Evolutionary conservation across 2,329 filamentous ascomycete genomes (phyloP), one percentile per base, ranked within the genome.

Genomic region (Pseudogymnoascus sp.): DNA sequence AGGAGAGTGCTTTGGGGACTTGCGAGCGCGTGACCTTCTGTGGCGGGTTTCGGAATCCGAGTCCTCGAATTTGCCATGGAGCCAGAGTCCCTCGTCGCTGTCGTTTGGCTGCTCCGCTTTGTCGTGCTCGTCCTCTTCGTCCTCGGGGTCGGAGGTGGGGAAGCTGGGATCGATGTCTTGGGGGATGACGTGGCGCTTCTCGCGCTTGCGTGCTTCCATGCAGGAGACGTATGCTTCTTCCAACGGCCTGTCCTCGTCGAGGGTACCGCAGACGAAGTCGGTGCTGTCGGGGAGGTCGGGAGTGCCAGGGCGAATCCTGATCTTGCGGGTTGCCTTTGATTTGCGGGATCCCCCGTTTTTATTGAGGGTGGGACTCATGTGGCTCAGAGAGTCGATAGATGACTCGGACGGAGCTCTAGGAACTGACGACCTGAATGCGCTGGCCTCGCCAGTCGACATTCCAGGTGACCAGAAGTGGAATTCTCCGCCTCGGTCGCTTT

Each of bases 111-210:
- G 70, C 74, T 85, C 64, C 72, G 79, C 70, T 72, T 87, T 74
- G 75, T 84, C 81, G 62, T 90, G 87, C 41, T 90, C 86, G 38
- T 91, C 89, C 56, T 90, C 90, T 28, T 93, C 88, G 68, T 92
- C 87, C 69, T 99, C 95, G 0, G 89, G 90, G 69, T 98, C 95
- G 0, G 93, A 96, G 0, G 92, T 93, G 0, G 95, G 95, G 74
- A 99, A 99, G 72, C 93, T 97, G 0, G 95, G 95, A 72, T 99
- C 95, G 65, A 97, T 96, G 70, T 98, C 95, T 73, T 98, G 95
- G n/a, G 95, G 93, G 31, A 93, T 91, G 31, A 85, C 74, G 66
- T 89, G 87, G 65, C 93, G 89, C 77, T 93, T 96, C 68, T 89
- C 87, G 56, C 88, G 88, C 69, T 92, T 89, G 68, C 90, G 88